Base-by-base conservation (phyloP, 2,329 filamentous ascomycete species). In the Aspergillus aculeatinus region DNA sequence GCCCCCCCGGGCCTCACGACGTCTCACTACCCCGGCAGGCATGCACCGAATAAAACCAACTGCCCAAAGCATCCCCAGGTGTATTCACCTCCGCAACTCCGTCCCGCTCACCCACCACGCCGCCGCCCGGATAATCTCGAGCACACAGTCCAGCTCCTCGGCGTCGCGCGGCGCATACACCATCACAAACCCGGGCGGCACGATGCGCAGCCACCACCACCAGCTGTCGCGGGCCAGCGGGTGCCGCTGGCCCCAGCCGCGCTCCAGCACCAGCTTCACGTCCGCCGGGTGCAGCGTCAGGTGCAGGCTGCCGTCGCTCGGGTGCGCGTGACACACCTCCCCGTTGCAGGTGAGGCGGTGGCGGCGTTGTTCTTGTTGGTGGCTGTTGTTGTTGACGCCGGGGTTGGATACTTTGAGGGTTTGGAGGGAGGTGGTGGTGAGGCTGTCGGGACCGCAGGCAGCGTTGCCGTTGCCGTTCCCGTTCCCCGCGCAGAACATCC, bases 241-340 rank as follows among this genome's bases (percentile, higher is more conserved):
- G 76, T 87, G 85, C 21, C 83, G 69, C 77, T 96, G 87, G 1
- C 89, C 92, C 91, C 92, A 96, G 1, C 91, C 90, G 63, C 86
- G 87, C 65, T 87, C 83, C 25, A 96, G 77, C 19, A 95, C 83
- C 55, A 88, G 80, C 67, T 82, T 85, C 55, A 89, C 90, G 71
- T 96, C 92, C 48, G 88, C 84, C 0, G 91, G 90, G 70, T 95
- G 91, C 55, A 96, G 81, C 52, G 87, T 90, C 77, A 95, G 81
- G 74, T 96, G 92, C 82, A 95, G 81, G 3, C 87, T 89, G 62
- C 89, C 85, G 65, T 95, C 91, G 25, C 83, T 87, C 52, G 87
- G 85, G 75, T 96, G 92, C 11, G 91, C 85, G 73, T 96, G 92
- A 68, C 86, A 89, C 48, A 96, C 84, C 76, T 96, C 92, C n/a